Percentiles rank a stretch among this genome's conserved stretches.
phyloP scores from a whole-genome alignment of 495 filamentous ascomycete species.

The Daldinia caldariorum region DNA sequence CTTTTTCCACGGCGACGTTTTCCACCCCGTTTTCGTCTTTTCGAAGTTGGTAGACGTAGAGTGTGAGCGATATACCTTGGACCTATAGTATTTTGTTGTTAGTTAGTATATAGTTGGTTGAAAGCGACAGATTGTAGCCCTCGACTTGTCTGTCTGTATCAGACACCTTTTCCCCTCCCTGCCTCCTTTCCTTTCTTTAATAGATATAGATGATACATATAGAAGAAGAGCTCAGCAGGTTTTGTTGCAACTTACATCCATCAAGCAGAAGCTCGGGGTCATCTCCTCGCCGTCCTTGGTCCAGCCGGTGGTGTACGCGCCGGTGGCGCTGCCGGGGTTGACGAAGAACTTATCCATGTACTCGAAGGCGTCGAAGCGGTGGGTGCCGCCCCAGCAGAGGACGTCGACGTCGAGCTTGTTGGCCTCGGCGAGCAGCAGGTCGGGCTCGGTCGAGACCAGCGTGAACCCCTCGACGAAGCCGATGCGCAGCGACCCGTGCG shows the following conservation, averaged over 20 bases:
- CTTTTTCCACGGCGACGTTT: conserved; percentile 96
- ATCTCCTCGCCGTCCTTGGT: conserved; percentile 75
- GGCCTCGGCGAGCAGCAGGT: conserved; percentile 90
- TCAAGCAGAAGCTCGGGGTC: conserved; percentile 95
- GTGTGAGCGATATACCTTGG: conserved; percentile 94
- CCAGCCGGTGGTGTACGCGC: conserved; percentile 73
- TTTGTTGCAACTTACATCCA: conserved; percentile 81
- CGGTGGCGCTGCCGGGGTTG: conserved; percentile 94
- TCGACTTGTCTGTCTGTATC: too few relatives aligned
- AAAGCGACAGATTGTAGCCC: background rate
- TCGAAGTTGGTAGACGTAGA: conserved; percentile 97
- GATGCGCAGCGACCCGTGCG: conserved; percentile 90
- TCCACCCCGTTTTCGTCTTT: conserved; percentile 89
- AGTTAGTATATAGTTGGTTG: conserved; percentile 33
- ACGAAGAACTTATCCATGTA: conserved; percentile 99
- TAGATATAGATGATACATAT: background rate
- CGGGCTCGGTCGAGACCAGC: conserved; percentile 91
- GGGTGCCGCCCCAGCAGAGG: conserved; percentile 96
- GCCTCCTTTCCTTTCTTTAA: too few relatives aligned
- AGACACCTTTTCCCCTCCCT: background rate
- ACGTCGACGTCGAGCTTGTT: conserved; percentile 97
- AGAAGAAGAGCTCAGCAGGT: background rate
- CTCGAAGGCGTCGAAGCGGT: conserved; percentile 97
- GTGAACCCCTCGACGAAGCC: conserved; percentile 98
- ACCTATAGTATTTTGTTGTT: conserved; percentile 65